These are phyloP conservation scores for Sclerotinia borealis DNA, from an alignment of 2,329 filamentous ascomycete genomes.

Conservation along the genomic window DNA sequence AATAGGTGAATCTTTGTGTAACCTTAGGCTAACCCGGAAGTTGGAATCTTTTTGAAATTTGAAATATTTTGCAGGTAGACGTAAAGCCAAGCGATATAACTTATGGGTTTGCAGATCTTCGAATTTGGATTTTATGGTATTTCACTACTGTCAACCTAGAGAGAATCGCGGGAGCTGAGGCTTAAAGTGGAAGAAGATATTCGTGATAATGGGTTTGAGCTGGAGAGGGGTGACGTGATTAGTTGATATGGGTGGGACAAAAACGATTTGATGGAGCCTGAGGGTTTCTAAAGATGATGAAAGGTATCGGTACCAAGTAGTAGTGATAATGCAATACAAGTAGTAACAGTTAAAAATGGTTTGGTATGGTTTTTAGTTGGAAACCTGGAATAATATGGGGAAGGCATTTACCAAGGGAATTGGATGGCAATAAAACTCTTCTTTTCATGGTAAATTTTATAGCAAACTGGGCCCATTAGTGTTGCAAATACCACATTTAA, in stretches of 20 bases:
- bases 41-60: background rate
- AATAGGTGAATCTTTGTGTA: background rate
- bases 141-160: background rate
- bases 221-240: background rate
- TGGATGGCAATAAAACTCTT: background rate
- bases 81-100: background rate
- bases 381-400: background rate
- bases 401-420: background rate
- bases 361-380: background rate
- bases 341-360: background rate
- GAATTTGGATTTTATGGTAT: background rate
- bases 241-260: background rate
- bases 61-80: background rate
- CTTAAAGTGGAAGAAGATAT: constrained; percentile 6
- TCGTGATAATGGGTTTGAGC: constrained; percentile 1
- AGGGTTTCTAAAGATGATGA: background rate
- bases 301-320: background rate
- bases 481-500: background rate
- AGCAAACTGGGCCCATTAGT: background rate
- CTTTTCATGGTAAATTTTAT: background rate
- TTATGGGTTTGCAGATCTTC: background rate
- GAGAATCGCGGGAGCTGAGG: background rate
- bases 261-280: background rate
- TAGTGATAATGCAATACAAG: background rate
- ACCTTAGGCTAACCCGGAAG: background rate